Percentiles rank a stretch among this genome's conserved stretches.
Conservation (phyloP, 1,284 basidiomycete genomes). For the Inonotus obliquus region DNA sequence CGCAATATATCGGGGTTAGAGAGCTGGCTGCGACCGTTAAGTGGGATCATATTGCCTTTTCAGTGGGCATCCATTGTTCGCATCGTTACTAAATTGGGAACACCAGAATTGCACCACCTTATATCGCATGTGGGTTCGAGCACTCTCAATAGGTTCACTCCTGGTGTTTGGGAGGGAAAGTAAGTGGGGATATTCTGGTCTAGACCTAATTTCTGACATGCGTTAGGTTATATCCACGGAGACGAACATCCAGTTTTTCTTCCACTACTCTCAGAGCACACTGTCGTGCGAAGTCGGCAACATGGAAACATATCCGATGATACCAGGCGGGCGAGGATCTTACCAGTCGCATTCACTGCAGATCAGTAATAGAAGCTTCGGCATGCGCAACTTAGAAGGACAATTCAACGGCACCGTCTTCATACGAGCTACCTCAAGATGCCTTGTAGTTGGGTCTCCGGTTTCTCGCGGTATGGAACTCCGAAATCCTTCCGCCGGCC, state of each 20-base stretch:
- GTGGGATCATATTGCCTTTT: too few relatives aligned
- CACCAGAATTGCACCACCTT: too few relatives aligned
- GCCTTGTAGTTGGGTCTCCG: background rate
- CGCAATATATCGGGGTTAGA: too few relatives aligned
- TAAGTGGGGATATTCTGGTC: too few relatives aligned
- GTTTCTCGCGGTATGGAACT: background rate
- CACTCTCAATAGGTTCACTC: too few relatives aligned
- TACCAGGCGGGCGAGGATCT: background rate
- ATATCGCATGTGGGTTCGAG: too few relatives aligned
- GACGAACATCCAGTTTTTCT: background rate
- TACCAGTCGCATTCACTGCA: background rate
- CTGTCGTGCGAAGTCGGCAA: background rate
- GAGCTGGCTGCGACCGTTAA: too few relatives aligned
- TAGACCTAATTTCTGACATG: background rate
- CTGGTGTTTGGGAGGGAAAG: too few relatives aligned
- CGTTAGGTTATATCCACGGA: background rate
- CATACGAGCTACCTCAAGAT: background rate
- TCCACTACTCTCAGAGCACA: background rate
- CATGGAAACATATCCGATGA: background rate
- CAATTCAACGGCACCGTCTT: background rate
- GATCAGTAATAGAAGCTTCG: background rate
- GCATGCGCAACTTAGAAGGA: background rate
- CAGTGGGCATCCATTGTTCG: too few relatives aligned
- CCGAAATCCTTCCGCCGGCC: background rate
- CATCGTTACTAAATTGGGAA: too few relatives aligned